Percentiles rank a stretch among this genome's conserved stretches.
phyloP scores from a whole-genome alignment of 1,284 basidiomycete genomes.

The Heterobasidion parviporum region DNA sequence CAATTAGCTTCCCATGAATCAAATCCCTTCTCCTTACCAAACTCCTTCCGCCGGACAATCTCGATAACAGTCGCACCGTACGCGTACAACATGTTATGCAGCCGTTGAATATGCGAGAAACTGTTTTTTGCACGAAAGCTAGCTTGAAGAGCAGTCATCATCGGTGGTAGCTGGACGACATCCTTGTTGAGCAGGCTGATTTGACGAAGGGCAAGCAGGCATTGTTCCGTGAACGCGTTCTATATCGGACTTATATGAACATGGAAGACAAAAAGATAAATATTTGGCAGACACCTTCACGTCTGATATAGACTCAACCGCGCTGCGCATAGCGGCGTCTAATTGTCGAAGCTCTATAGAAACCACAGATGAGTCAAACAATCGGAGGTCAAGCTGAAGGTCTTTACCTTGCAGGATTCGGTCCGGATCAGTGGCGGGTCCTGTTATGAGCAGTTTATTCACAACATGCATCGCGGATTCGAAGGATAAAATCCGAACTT shows the following conservation, averaged over 20 bases:
- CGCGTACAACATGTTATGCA: slow-evolving; percentile 88
- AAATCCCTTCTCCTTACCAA: slow-evolving; percentile 39
- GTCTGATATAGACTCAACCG: slow-evolving; percentile 47
- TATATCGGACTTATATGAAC: slow-evolving; percentile 19
- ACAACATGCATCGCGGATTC: background rate
- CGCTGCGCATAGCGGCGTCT: slow-evolving; percentile 51
- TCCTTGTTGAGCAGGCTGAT: slow-evolving; percentile 73
- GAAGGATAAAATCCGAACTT: slow-evolving; percentile 27
- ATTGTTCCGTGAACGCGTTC: slow-evolving; percentile 74
- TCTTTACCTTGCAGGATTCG: background rate
- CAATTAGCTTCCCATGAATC: background rate
- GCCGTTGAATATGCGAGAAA: slow-evolving; percentile 83
- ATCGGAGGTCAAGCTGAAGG: background rate
- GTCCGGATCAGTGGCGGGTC: background rate
- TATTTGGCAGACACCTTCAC: slow-evolving; percentile 34
- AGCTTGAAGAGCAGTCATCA: slow-evolving; percentile 55
- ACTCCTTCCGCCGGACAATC: slow-evolving; percentile 84
- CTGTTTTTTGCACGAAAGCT: slow-evolving; percentile 71
- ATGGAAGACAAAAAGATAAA: slow-evolving; percentile 18
- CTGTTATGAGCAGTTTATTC: background rate
- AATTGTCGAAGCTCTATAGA: slow-evolving; percentile 29
- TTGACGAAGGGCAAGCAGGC: slow-evolving; percentile 55
- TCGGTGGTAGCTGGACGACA: slow-evolving; percentile 60
- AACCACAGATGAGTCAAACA: background rate
- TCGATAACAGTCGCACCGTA: slow-evolving; percentile 92